phyloP scores from a whole-genome alignment of 805 yeast genomes.

The Monosporozyma unispora region DNA sequence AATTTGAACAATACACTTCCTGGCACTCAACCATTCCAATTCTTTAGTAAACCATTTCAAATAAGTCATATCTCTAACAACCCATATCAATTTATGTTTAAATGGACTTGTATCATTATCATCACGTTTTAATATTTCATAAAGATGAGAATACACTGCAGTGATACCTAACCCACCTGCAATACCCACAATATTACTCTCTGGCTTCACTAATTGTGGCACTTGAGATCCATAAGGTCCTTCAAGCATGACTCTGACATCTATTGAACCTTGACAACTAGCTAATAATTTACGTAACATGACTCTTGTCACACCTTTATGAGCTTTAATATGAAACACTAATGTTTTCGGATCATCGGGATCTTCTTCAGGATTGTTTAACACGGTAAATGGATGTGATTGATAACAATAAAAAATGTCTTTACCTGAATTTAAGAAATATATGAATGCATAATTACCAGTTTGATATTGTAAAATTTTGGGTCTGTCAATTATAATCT shows the following conservation, averaged over 20 bases:
- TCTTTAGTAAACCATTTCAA: slow-evolving; percentile 43
- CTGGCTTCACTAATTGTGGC: slow-evolving; percentile 31
- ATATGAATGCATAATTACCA: slow-evolving; percentile 48
- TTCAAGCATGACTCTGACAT: slow-evolving; percentile 41
- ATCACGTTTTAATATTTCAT: slow-evolving; percentile 16
- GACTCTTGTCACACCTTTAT: slow-evolving; percentile 48
- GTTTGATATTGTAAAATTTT: slow-evolving; percentile 41
- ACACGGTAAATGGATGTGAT: slow-evolving; percentile 64
- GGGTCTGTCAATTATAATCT: slow-evolving; percentile 38
- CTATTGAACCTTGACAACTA: slow-evolving; percentile 25
- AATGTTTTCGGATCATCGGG: slow-evolving; percentile 21
- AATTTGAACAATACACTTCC: slow-evolving; percentile 23
- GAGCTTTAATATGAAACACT: slow-evolving; percentile 40
- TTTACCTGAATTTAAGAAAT: slow-evolving; percentile 42
- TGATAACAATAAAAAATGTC: slow-evolving; percentile 45
- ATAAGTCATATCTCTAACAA: slow-evolving; percentile 43
- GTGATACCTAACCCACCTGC: slow-evolving; percentile 52
- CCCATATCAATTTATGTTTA: slow-evolving; percentile 50
- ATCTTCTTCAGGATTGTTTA: slow-evolving; percentile 33
- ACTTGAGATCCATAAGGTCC: slow-evolving; percentile 52
- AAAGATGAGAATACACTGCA: slow-evolving; percentile 38
- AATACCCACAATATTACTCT: slow-evolving; percentile 34
- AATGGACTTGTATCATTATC: slow-evolving; percentile 8
- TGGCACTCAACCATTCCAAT: slow-evolving; percentile 25
- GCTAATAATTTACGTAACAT: slow-evolving; percentile 29